Evolutionary conservation across 257 asterid species (phyloP), one percentile per base, ranked within the genome.

Genomic region (Solanum pimpinellifolium): DNA sequence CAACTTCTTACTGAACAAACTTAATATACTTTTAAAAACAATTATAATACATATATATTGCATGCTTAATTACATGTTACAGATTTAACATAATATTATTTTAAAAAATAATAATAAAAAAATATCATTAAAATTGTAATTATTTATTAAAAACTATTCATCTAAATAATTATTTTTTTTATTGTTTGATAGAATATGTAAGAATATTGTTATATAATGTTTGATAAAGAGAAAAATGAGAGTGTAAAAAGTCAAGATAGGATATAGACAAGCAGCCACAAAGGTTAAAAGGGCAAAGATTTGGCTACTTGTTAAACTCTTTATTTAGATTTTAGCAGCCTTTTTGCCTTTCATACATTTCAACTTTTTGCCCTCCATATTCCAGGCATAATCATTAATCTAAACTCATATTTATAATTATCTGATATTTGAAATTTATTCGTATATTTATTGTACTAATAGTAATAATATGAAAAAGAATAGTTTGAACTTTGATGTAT

Each of bases 331-430:
- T 39, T 76, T 42, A 42, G 37, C 60, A 42, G n/a, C 83, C 23
- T 42, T 76, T 68, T 68, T 33, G 78, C 78, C 78, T 33, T 33
- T 72, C 7, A 72, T 33, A 33, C 44, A 33, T 9, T 72, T 37
- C 46, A 72, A 72, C 86, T 37, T 39, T 31, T 15, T 84, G 46
- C 41, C 49, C 18, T 29, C 21, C 21, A 42, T 84, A 84, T 65
- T 84, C 33, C 87, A 59, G n/a, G 16, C 87, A 68, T 66, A 84
- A 84, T 84, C 42, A 84, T 84, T 84, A 15, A 62, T 29, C 46
- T 41, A 20, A 25, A 41, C 47, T 42, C 7, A 41, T 14, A 65
- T 66, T 65, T 62, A 62, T 62, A 62, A 83, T 59, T 9, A 27
- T 13, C 10, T 66, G 0, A 6, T n/a, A 62, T 27, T 68, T 13